A percentile compares a stretch with the other conserved stretches of the same genome.
These are phyloP conservation scores for Fusarium albidum DNA, from an alignment of 2,329 filamentous ascomycete genomes.

Conservation along the genomic window DNA sequence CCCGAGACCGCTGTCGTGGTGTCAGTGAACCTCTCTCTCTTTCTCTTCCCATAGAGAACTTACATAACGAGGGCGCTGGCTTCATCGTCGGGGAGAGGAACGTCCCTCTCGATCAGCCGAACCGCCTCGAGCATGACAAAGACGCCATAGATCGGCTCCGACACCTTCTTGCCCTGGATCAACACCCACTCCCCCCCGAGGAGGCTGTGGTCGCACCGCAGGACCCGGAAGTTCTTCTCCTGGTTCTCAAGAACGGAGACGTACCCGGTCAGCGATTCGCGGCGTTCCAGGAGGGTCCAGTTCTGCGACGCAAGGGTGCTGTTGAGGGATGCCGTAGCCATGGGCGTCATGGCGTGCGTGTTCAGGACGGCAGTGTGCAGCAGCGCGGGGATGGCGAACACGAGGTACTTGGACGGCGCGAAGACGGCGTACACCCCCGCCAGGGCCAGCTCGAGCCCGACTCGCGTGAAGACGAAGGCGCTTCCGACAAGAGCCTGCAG, in stretches of 20 bases:
- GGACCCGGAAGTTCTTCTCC: constrained; percentile 75
- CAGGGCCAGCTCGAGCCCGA: constrained; percentile 75
- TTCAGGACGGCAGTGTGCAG: constrained; percentile 77
- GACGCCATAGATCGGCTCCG: constrained; percentile 93
- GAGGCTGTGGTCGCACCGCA: constrained; percentile 94
- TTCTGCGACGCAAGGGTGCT: constrained; percentile 68
- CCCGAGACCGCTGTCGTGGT: constrained; percentile 74
- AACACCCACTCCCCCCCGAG: constrained; percentile 90
- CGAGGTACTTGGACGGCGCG: constrained; percentile 72
- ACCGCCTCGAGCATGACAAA: constrained; percentile 96
- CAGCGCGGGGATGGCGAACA: constrained; percentile 75
- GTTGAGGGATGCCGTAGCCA: constrained; percentile 71
- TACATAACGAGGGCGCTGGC: constrained; percentile 87
- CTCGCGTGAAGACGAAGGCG: constrained; percentile 71
- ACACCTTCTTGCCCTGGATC: constrained; percentile 61
- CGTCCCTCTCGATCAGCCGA: constrained; percentile 73
- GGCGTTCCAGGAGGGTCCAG: constrained; percentile 80
- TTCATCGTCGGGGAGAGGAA: constrained; percentile 64
- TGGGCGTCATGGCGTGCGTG: constrained; percentile 72
- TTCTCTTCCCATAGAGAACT: too few species aligned
- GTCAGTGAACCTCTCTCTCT: constrained; percentile 20
- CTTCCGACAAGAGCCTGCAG: constrained; percentile 65
- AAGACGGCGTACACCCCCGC: constrained; percentile 70
- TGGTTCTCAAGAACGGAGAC: constrained; percentile 86
- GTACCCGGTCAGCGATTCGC: constrained; percentile 90